These are phyloP conservation scores for Clonostachys byssicola DNA, from an alignment of 2,329 filamentous ascomycete species.

Conservation along the genomic window DNA sequence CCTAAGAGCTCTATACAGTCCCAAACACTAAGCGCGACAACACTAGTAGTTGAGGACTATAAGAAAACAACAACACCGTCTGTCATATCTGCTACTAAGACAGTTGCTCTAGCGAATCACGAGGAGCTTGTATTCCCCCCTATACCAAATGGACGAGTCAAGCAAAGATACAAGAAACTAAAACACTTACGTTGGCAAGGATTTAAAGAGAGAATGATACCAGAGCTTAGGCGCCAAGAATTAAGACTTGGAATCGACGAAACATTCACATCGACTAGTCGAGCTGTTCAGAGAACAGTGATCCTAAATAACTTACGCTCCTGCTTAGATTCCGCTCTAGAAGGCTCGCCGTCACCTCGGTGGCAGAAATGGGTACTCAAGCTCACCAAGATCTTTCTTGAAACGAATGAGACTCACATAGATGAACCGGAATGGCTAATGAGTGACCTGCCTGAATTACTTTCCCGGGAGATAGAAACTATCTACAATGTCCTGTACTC, in stretches of 20 bases:
- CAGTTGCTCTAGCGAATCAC: neutral
- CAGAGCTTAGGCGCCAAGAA: neutral
- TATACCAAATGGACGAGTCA: neutral
- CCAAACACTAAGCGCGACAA: neutral
- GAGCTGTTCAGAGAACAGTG: no score
- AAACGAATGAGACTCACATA: no score
- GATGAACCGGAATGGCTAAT: neutral
- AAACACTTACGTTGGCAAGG: neutral
- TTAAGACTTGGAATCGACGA: no score
- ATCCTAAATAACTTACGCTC: no score
- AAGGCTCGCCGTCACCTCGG: neutral
- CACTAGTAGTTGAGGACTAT: neutral
- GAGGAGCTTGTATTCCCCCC: conserved; percentile 1
- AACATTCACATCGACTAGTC: no score
- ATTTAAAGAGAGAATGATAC: neutral
- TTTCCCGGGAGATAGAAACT: no score
- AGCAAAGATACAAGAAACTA: neutral
- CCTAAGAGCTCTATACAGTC: neutral
- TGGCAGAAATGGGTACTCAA: no score
- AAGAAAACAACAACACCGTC: neutral
- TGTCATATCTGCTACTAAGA: neutral
- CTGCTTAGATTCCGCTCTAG: neutral
- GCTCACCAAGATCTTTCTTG: no score
- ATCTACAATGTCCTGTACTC: neutral
- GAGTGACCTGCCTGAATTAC: neutral